Base-by-base conservation (phyloP, 306 rosid genomes). In the Adenanthera pavonina region DNA sequence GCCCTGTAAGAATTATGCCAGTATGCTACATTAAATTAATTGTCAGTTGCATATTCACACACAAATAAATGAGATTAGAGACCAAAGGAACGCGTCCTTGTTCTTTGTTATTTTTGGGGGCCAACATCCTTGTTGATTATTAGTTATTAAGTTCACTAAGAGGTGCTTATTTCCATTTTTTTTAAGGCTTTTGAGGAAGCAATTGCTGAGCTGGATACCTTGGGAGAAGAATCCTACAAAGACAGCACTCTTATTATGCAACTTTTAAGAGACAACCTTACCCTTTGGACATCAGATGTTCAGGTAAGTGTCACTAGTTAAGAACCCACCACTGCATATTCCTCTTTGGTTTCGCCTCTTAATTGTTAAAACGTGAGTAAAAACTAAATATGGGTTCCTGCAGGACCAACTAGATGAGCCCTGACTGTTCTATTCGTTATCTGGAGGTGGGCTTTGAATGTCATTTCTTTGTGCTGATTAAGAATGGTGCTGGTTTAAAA, bases 361-460 rank as follows among this genome's bases (percentile, higher is more conserved):
- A 53, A 12, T 14, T 16, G 44, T 40, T 70, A 49, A 13, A 15
- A 66, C 7, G 30, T 60, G 66, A 60, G 36, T 20, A 30, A 60
- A 25, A 60, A 3, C 38, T 60, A 11, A 25, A 25, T 3, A 25
- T 30, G 33, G 41, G 61, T 74, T 40, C 36, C 12, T 89, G 90
- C 95, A 94, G 98, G 98, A 94, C 84, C 94, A 88, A 85, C 87
- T 94, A 59, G 98, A 94, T 48, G 98, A 94, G 86, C 92, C 97
- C 51, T 94, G 89, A 92, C 80, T 77, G 76, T 80, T 84, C 77
- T 77, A 44, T 80, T 84, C 89, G 82, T 89, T 85, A 87, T 80
- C 77, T 84, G 84, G 89, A 86, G 91, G 88, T 89, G 92, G 97
- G 90, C 91, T 85, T 78, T 76, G 84, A 92, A 88, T 90, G 94